These are phyloP conservation scores for Colletotrichum tofieldiae DNA, from an alignment of 2,329 filamentous ascomycete species.

Conservation along the genomic window DNA sequence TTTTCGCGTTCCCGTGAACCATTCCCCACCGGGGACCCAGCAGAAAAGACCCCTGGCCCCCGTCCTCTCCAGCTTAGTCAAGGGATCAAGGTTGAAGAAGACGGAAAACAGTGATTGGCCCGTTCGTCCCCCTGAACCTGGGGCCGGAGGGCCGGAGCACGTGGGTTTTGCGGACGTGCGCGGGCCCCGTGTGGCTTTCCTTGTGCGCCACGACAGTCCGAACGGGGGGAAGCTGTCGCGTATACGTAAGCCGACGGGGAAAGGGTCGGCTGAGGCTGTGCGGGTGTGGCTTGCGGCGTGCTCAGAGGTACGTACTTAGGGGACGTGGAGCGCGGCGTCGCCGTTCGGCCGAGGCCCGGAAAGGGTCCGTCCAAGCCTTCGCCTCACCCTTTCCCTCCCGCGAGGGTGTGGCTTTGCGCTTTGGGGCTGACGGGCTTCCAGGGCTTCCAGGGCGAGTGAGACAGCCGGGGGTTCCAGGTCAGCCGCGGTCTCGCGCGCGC, in stretches of 20 bases:
- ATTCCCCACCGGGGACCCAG: conserved; percentile 10
- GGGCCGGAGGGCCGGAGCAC: background rate
- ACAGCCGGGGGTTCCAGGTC: background rate
- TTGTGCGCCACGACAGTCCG: no score
- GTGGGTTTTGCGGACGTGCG: background rate
- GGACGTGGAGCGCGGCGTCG: background rate
- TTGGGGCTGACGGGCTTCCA: background rate
- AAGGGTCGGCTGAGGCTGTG: background rate
- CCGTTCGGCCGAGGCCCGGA: conserved; percentile 7
- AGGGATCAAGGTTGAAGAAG: conserved; percentile 5
- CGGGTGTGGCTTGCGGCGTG: background rate
- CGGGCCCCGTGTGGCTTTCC: background rate
- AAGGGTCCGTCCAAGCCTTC: background rate
- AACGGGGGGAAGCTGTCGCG: no score
- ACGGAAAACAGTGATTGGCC: conserved; percentile 8
- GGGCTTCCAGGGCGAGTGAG: no score
- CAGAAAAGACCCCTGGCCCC: no score
- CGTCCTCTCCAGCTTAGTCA: background rate
- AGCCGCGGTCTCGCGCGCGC: background rate
- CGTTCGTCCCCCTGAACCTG: background rate
- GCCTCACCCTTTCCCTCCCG: background rate
- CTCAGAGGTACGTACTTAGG: no score
- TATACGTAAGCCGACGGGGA: background rate
- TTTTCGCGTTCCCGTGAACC: background rate
- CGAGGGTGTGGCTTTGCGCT: background rate